Conservation (phyloP, 768 basidiomycete species). For the Trametes cingulata region DNA sequence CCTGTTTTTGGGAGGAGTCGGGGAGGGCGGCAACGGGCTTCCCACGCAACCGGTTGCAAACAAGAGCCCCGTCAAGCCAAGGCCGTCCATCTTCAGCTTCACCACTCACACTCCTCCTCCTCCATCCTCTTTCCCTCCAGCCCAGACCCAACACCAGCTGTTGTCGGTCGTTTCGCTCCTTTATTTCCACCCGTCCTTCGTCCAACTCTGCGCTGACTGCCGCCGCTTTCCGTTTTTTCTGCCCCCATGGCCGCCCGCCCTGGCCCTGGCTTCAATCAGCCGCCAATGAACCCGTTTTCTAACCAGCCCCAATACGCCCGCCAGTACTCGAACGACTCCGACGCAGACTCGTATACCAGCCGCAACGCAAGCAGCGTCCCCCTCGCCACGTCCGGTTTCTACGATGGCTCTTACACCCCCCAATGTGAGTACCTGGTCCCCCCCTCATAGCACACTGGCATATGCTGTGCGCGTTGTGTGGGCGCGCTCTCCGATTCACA, state of each 20-base stretch:
- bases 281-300: slow-evolving; percentile 33
- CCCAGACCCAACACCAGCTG: slow-evolving; percentile 33
- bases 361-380: slow-evolving; percentile 35
- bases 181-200: slow-evolving; percentile 17
- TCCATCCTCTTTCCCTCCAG: slow-evolving; percentile 2
- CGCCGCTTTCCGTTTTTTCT: slow-evolving; percentile 13
- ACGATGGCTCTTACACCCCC: slow-evolving; percentile 31
- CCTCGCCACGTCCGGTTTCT: slow-evolving; percentile 29
- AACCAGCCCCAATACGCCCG: slow-evolving; percentile 31
- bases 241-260: slow-evolving; percentile 37
- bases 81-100: not conserved
- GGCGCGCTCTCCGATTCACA: slow-evolving; percentile 4
- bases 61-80: not conserved
- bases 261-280: slow-evolving; percentile 36
- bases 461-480: not conserved
- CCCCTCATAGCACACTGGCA: not conserved
- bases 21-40: slow-evolving; percentile 18
- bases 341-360: slow-evolving; percentile 29
- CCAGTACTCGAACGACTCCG: slow-evolving; percentile 32
- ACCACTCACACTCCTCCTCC: slow-evolving; percentile 15
- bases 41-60: slow-evolving; percentile 25
- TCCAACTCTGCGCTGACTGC: slow-evolving; percentile 7
- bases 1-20: not conserved
- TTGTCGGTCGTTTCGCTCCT: slow-evolving; percentile 33
- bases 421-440: slow-evolving; percentile 22